Base-by-base conservation (phyloP, 208 protist genomes). In the Acanthamoeba sp. region DNA sequence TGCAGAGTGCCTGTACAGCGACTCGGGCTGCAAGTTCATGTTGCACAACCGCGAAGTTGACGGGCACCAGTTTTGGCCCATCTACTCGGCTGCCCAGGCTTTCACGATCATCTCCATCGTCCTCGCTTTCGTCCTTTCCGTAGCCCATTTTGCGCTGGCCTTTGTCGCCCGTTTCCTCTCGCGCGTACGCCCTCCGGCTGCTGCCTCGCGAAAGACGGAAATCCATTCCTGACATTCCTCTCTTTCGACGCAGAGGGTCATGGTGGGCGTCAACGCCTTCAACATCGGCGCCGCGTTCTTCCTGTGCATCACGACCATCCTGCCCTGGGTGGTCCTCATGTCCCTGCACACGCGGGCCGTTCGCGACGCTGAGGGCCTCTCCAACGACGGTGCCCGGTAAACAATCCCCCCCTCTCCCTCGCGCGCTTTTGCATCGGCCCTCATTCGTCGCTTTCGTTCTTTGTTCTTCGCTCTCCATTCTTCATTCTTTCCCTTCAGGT, bases 71-170 rank as follows among this genome's bases (percentile, higher is more conserved):
- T 24, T 82, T 5, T 82, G 73, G 73, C 18, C 36, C 73, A 82
- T 82, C 73, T 82, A 82, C 73, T 82, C 73, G 73, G 73, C 73
- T 7, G 73, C 73, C 38, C 20, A 82, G 73, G 73, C 73, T 20
- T 82, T 82, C 73, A 82, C 73, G 36, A 82, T 82, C 73, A 82
- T 82, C 40, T 42, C 73, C 24, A 82, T 82, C 73, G 73, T 82
- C 22, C 73, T 82, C 38, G 34, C 73, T 3, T 82, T 12, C n/a
- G 34, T 6, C 36, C 73, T 82, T 20, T 82, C 73, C 73, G 27
- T 82, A 4, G 14, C 50, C 73, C 73, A 82, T 24, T 82, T 52
- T 50, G 73, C 36, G 42, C 40, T 82, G 22, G 73, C 73, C 73
- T 52, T 82, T 24, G 29, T 42, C 42, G 73, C 73, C 40, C 73